These are phyloP conservation scores for Termitomyces sp. DNA, from an alignment of 768 basidiomycete species.

Conservation along the genomic window DNA sequence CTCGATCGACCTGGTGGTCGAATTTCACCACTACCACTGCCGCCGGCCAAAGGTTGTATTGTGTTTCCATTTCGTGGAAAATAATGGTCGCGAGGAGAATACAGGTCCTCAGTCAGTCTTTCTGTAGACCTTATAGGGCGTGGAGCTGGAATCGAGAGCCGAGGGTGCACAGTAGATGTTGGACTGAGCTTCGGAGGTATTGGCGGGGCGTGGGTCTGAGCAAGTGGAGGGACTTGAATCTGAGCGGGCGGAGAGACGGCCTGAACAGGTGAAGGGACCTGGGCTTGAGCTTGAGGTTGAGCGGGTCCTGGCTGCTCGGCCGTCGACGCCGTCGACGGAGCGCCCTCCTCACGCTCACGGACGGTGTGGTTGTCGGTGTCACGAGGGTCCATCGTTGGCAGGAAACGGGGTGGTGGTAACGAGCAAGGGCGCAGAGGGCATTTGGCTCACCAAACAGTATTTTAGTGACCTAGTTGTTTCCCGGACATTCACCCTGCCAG, in stretches of 20 bases:
- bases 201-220: neutral
- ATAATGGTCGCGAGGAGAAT: neutral
- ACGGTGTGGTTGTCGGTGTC: conserved; percentile 2
- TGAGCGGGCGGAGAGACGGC: neutral
- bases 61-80: conserved; percentile 6
- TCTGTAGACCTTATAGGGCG: conserved; percentile 8
- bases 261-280: neutral
- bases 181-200: conserved; percentile 2
- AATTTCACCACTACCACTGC: neutral
- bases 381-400: conserved; percentile 4
- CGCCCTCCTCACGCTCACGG: conserved; percentile 3
- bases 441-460: neutral
- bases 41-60: conserved; percentile 15
- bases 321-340: neutral
- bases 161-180: neutral
- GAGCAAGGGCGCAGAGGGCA: neutral
- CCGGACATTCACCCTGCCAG: conserved; percentile 1
- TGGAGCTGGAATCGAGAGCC: neutral
- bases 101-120: neutral
- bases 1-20: conserved; percentile 9
- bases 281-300: neutral
- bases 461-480: neutral
- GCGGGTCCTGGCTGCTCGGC: neutral
- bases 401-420: conserved; percentile 1
- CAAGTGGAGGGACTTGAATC: neutral